Conservation (phyloP, 2,329 filamentous ascomycete species). For the Mycogone perniciosa region DNA sequence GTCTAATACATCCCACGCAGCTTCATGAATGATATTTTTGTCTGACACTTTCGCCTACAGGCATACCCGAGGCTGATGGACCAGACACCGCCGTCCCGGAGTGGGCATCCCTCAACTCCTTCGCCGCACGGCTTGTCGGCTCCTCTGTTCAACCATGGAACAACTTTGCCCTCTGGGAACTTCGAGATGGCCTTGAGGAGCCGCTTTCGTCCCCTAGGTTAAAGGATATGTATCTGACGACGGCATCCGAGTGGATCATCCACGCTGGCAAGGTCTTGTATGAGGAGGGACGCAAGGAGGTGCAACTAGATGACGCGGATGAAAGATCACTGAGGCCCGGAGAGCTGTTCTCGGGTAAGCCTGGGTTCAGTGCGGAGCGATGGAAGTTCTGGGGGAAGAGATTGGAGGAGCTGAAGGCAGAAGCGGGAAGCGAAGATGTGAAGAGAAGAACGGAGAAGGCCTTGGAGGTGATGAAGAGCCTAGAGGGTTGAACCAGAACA, state of each 20-base stretch:
- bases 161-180: conserved; percentile 25
- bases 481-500: conserved; percentile 14
- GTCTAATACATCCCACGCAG: conserved; percentile 1
- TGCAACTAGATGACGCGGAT: conserved; percentile 18
- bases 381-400: conserved; percentile 28
- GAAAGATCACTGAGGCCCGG: conserved; percentile 18
- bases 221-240: conserved; percentile 18
- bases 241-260: conserved; percentile 24
- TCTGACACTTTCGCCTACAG: background rate
- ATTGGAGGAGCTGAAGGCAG: conserved; percentile 17
- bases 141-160: conserved; percentile 17
- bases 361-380: conserved; percentile 21
- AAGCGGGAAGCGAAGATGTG: conserved; percentile 15
- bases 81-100: conserved; percentile 16
- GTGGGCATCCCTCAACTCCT: conserved; percentile 29
- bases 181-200: conserved; percentile 27
- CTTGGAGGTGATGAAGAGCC: conserved; percentile 17
- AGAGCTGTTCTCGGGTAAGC: conserved; percentile 14
- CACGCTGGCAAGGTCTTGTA: conserved; percentile 24
- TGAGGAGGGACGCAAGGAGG: conserved; percentile 10
- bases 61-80: too few species aligned
- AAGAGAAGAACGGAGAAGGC: conserved; percentile 18
- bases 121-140: conserved; percentile 26
- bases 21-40: background rate
- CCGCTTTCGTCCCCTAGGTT: conserved; percentile 13